Evolutionary conservation across 495 filamentous ascomycete species (phyloP), one percentile per base, ranked within the genome.

Genomic region (Xylaria nigripes): DNA sequence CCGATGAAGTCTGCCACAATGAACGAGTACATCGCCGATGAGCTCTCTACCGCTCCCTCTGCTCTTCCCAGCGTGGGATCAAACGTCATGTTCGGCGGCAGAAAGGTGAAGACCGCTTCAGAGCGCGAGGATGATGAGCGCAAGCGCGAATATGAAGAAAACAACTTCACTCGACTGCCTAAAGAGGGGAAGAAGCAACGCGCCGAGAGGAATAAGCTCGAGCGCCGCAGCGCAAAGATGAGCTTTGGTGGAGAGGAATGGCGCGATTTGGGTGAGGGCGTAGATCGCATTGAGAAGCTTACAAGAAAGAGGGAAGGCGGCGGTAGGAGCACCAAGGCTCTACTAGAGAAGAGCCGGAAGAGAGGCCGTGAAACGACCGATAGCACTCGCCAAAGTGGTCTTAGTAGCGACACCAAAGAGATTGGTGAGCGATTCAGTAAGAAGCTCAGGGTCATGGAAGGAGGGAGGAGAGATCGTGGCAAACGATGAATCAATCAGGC

Each of bases 191-290:
- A 90, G 78, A 89, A 88, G 73, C 86, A 92, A 19, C 65, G 71
- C 32, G 72, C 74, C 12, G 78, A 81, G 57, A 72, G 72, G 34
- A 68, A 68, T 19, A 73, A 73, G 56, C 62, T 54, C 23, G 75
- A 73, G 43, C 66, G 67, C 13, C 65, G 72, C 53, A 68, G 63
- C 50, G 56, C 34, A 15, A 70, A 68, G 55, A 76, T 73, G 79
- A 77, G 59, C 50, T 93, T 84, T 70, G 90, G 87, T 45, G 90
- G 90, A 18, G 90, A 94, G 64, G 89, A 94, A 58, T 91, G 88
- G 85, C 77, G 79, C 41, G 82, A 82, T 3, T 79, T 95, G 13
- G 86, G 83, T 25, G 83, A 86, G 58, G 90, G 89, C 34, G 77
- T 88, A 23, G 87, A 93, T 67, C 74, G 87, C 43, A 87, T 91